Base-by-base conservation (phyloP, 2,329 filamentous ascomycete species). In the Hypoxylon sp. region DNA sequence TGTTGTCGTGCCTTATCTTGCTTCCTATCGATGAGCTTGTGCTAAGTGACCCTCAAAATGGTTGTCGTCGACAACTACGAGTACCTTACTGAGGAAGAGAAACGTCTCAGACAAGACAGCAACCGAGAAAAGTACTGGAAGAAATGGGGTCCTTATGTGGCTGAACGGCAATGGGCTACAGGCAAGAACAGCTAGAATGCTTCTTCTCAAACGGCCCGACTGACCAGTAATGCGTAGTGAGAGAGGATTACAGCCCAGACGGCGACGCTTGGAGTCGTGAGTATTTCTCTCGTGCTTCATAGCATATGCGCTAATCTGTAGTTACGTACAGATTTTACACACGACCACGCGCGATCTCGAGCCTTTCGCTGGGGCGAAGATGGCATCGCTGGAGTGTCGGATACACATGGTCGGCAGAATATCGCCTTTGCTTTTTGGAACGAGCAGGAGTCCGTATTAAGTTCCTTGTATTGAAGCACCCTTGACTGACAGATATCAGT, bases 401-500 rank as follows among this genome's bases (percentile, higher is more conserved):
- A 98, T 79, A 93, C 93, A 14, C 95, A 98, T 78, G 94, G 94
- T 67, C 83, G 91, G 60, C 92, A 97, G 81, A 97, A 98, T 80
- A 91, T 98, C 79, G 93, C 92, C 2, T 98, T 98, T 84, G 90
- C 93, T 57, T 98, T 98, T 80, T 98, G 95, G 95, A 98, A 98
- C 79, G 94, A 94, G 80, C 89, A 98, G 83, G 95, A 98, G 94
- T 97, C 63, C 28, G 81, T 75, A 28, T 25, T 21, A 17, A 36
- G 55, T 38, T 48, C 14, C 34, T 51, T 55, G 58, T 30, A 52
- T n/a, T 9, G n/a, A 36, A 36, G 50, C 10, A 38, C 43, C 53
- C 41, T 50, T 17, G 64, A 66, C 83, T 89, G 78, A 88, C 77
- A 57, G 50, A 23, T 38, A 3, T 19, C 73, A 97, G 94, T 79